These are phyloP conservation scores for Fusarium napiforme DNA, from an alignment of 2,329 filamentous ascomycete species.

Conservation along the genomic window DNA sequence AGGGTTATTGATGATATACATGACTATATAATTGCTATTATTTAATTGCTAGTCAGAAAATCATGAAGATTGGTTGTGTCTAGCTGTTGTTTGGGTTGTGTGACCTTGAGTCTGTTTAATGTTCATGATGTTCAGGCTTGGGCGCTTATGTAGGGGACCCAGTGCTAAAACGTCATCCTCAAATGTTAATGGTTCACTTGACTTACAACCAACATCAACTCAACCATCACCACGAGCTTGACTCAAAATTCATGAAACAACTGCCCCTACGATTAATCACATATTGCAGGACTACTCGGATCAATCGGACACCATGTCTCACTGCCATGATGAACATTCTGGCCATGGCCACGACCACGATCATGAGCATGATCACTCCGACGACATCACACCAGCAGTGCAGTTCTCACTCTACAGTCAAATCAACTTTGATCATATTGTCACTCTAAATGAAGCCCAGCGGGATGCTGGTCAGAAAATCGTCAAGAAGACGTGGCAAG, in stretches of 20 bases:
- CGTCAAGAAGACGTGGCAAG: slow-evolving; percentile 90
- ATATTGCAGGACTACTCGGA: background rate
- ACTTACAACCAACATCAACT: slow-evolving; percentile 37
- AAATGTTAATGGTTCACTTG: slow-evolving; percentile 14
- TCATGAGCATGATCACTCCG: slow-evolving; percentile 82
- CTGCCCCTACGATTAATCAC: no score
- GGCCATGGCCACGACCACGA: slow-evolving; percentile 66
- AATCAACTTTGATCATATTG: slow-evolving; percentile 87
- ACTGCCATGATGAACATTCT: slow-evolving; percentile 64
- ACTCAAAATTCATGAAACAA: background rate
- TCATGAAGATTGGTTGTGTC: background rate
- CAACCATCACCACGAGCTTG: background rate
- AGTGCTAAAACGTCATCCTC: slow-evolving; percentile 37
- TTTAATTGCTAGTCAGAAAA: background rate
- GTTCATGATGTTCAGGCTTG: slow-evolving; percentile 15
- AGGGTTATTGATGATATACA: background rate
- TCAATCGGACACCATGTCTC: slow-evolving; percentile 49
- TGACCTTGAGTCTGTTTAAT: background rate
- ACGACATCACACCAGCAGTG: slow-evolving; percentile 91
- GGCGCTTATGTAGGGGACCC: slow-evolving; percentile 12
- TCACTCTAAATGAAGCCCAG: slow-evolving; percentile 83
- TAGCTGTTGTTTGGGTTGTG: background rate
- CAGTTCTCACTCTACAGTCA: slow-evolving; percentile 92
- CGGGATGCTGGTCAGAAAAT: slow-evolving; percentile 77
- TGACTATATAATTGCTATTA: background rate